Conservation (phyloP, 192 early-diverging fungal genomes). For the Umbelopsis vinacea region DNA sequence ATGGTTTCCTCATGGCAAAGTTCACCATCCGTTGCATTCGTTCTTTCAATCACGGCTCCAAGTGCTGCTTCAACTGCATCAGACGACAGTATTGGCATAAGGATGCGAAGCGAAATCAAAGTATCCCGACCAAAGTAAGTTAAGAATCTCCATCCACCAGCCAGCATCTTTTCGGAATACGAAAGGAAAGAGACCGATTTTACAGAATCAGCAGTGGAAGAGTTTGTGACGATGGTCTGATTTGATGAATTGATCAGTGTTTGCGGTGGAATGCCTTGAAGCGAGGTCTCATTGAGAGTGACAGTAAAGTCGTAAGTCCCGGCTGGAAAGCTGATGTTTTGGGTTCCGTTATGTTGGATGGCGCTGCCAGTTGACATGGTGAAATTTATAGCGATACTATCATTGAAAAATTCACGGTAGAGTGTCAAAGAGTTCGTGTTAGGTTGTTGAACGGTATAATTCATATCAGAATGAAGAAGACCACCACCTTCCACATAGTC, state of each 20-base stretch:
- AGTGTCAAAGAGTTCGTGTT: not conserved
- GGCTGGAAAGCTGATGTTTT: not conserved
- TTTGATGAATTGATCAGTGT: not conserved
- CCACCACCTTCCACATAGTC: conserved; percentile 16
- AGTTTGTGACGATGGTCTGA: conserved; percentile 6
- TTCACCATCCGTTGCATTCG: conserved; percentile 10
- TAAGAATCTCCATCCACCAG: conserved; percentile 21
- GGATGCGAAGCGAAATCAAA: conserved; percentile 1
- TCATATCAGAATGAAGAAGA: conserved; percentile 15
- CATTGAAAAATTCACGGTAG: conserved; percentile 13
- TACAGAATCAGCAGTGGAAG: not conserved
- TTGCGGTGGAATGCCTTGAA: conserved; percentile 6
- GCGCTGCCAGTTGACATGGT: conserved; percentile 3
- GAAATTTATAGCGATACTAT: conserved; percentile 18
- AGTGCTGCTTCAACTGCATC: conserved; percentile 5
- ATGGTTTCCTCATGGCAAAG: conserved; percentile 22
- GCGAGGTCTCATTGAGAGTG: conserved; percentile 9
- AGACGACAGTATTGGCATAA: conserved; percentile 1
- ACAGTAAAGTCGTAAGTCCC: conserved; percentile 12
- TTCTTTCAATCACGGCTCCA: conserved; percentile 3
- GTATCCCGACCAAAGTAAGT: conserved; percentile 22
- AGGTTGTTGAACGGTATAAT: not conserved
- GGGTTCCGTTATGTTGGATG: not conserved
- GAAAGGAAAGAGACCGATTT: conserved; percentile 5
- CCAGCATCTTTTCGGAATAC: conserved; percentile 5